A percentile compares a stretch with the other conserved stretches of the same genome.
Conservation (phyloP, 331 rosid genomes). For the Malus hybrid region DNA sequence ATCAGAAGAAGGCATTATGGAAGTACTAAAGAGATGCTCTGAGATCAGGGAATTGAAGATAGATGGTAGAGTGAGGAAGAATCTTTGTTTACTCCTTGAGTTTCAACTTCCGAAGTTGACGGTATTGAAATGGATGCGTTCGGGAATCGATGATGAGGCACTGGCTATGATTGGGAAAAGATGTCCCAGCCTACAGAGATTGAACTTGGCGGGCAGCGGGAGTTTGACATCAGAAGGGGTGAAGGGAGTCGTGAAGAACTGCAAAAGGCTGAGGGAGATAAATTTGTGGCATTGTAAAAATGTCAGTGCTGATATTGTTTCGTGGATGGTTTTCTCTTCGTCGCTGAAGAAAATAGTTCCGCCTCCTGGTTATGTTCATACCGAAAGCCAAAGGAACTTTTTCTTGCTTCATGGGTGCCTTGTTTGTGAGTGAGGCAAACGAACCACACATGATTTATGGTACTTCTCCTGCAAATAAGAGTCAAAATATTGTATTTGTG, state of each 20-base stretch:
- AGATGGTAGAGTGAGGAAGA: constrained; percentile 13
- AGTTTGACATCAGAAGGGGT: constrained; percentile 51
- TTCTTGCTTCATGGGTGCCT: constrained; percentile 58
- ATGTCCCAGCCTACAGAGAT: constrained; percentile 29
- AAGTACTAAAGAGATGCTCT: constrained; percentile 37
- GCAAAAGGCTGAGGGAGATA: constrained; percentile 50
- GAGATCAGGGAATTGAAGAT: constrained; percentile 38
- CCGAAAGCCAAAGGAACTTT: constrained; percentile 24
- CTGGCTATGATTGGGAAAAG: constrained; percentile 37
- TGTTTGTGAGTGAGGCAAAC: constrained; percentile 8
- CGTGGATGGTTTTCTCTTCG: constrained; percentile 55
- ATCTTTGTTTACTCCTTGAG: constrained; percentile 8
- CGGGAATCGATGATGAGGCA: constrained; percentile 29
- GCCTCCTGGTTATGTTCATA: constrained; percentile 21
- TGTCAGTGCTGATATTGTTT: constrained; percentile 28
- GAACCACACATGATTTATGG: neutral
- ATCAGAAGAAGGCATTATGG: constrained; percentile 32
- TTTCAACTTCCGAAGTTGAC: constrained; percentile 37
- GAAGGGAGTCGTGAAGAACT: constrained; percentile 42
- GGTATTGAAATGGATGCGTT: constrained; percentile 21
- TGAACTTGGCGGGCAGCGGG: constrained; percentile 36
- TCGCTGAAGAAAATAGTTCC: constrained; percentile 44
- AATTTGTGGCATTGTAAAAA: constrained; percentile 37
- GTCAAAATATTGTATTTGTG: neutral
- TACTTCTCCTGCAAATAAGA: too few relatives aligned